These are phyloP conservation scores for Ottelia alismoides DNA, from an alignment of 106 monocot species.

Conservation along the genomic window DNA sequence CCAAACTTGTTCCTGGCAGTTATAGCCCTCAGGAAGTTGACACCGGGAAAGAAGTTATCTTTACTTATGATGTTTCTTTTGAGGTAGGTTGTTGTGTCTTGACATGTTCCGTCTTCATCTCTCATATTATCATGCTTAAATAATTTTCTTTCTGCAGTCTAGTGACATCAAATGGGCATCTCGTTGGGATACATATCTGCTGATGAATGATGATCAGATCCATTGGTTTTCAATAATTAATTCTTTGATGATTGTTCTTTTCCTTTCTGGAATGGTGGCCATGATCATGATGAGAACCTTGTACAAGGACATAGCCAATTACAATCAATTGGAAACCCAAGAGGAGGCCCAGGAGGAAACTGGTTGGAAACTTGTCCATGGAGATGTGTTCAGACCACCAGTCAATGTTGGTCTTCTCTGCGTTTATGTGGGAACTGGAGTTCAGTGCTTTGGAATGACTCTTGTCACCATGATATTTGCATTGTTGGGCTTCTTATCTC, in stretches of 20 bases:
- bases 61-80: constrained; percentile 61
- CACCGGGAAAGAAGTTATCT: constrained; percentile 32
- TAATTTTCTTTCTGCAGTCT: constrained; percentile 15
- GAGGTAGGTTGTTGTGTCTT: constrained; percentile 20
- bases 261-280: constrained; percentile 71
- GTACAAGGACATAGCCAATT: constrained; percentile 61
- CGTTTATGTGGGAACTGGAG: constrained; percentile 68
- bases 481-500: constrained; percentile 53
- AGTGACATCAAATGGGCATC: constrained; percentile 76
- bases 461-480: constrained; percentile 66
- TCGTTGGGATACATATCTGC: constrained; percentile 71
- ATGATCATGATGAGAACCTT: constrained; percentile 78
- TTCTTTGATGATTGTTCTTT: constrained; percentile 65
- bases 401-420: constrained; percentile 43
- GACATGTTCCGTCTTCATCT: neutral
- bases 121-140: neutral
- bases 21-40: constrained; percentile 49
- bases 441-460: constrained; percentile 63
- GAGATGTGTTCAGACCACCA: constrained; percentile 63
- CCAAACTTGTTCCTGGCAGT: constrained; percentile 32
- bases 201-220: constrained; percentile 71
- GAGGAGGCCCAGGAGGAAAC: constrained; percentile 77
- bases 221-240: constrained; percentile 80
- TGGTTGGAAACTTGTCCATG: constrained; percentile 68
- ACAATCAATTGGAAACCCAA: constrained; percentile 61